Base-by-base conservation (phyloP, 2,329 filamentous ascomycete species). In the Curvularia spicifera region DNA sequence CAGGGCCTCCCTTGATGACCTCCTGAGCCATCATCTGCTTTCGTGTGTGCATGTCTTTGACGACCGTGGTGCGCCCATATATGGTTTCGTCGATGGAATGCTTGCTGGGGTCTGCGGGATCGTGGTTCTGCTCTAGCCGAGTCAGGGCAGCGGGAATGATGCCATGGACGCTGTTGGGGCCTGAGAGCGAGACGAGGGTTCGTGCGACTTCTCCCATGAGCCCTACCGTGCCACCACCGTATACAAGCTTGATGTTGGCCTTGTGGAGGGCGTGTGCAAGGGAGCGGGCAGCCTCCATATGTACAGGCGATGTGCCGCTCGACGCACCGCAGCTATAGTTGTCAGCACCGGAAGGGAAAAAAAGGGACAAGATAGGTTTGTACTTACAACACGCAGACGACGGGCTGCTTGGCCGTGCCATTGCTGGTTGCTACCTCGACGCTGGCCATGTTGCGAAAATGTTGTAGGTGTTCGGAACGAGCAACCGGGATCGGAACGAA, bases 201-300 rank as follows among this genome's bases (percentile, higher is more conserved):
- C 89, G 89, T 45, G 95, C 92, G 10, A 98, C 79, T 75, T 97
- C 93, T 73, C 95, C 95, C 95, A 99, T 99, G 45, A 99, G 85
- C 9, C 95, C 95, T 37, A 92, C 87, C 2, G 94, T 98, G 71
- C 95, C 95, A 67, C 95, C 95, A 67, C 95, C 95, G 78, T 98
- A 99, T 64, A 98, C 93, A 43, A 99, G 87, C 9, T 86, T 84
- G 70, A 96, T 92, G 75, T 91, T 88, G 72, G 90, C 85, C 50
- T 85, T 83, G 74, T 93, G 89, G 80, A 98, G 89, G 64, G 84
- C 82, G 33, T 81, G 81, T 53, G 89, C 94, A 13, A 98, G 87
- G 29, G 86, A 79, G 39, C 89, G 89, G 2, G 95, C 95, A 7
- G 92, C 88, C 75, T 88, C 87, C 70, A 96, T 79, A 78, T 97